Evolutionary conservation across 371 early-diverging fungal genomes (phyloP), one percentile per base, ranked within the genome.

Genomic region (Lichtheimia ornata): DNA sequence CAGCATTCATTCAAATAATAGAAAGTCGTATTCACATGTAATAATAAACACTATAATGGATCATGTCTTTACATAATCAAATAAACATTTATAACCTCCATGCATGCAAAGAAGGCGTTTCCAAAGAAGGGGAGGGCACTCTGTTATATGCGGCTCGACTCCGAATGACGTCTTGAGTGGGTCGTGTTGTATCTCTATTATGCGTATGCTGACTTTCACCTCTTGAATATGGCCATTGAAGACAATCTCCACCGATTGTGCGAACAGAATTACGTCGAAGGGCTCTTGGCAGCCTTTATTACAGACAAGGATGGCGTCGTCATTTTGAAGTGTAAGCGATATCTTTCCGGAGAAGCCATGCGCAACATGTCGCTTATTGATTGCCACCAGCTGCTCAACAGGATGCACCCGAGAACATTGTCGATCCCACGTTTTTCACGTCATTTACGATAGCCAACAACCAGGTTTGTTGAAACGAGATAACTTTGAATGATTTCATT

Each of bases 251-350:
- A 67, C 17, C 62, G 66, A 22, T 27, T 61, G 9, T 75, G 76
- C 51, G 66, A 64, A 24, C 66, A 59, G 9, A 64, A 64, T 15
- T 76, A 77, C 47, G 64, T 62, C n/a, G 66, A 82, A 55, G 86
- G 86, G 5, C 71, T 87, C 13, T 65, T 83, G 59, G 79, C 81
- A 6, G 84, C 85, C 6, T 65, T 85, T 41, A 73, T 87, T 0
- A 87, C 86, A 9, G 88, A 87, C 59, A 65, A 82, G 62, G 88
- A 87, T 70, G 88, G 88, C 4, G 86, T 87, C 15, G 72, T 82
- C 22, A 69, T 87, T 28, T 61, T 85, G 44, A 76, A 82, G 77
- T 74, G 88, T 85, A 73, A 45, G 40, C 40, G 27, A 42, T 9
- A 60, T 52, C 25, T 43, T 7, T 22, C 44, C 14, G 4, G 20